Base-by-base conservation (phyloP, 1,284 basidiomycete genomes). In the Melanopsichium pennsylvanicum region DNA sequence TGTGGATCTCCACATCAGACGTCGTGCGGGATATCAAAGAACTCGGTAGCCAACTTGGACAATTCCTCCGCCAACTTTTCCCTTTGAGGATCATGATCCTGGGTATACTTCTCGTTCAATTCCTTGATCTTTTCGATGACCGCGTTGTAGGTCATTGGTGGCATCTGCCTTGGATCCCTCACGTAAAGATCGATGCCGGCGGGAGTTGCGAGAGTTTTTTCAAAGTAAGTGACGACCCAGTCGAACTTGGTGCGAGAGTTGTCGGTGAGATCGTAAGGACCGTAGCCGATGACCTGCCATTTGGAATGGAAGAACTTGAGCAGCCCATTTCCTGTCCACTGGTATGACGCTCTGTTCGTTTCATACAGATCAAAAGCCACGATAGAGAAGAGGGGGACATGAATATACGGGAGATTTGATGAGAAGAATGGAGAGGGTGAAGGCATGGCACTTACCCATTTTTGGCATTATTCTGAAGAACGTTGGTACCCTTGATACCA, bases 231-330 rank as follows among this genome's bases (percentile, higher is more conserved):
- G 11, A 70, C 59, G 26, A 70, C 19, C 61, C 60, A 70, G 38
- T 66, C 61, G 38, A 66, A 60, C 21, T 58, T 47, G 10, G 50
- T 61, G 7, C 50, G 49, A 10, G 46, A 50, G 1, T 50, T 48
- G n/a, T 69, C 60, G 26, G 37, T 34, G 22, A 63, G 55, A 42
- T 69, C 60, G 66, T 69, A 69, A 7, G 59, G 59, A 3, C 66
- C 66, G 23, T 69, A 70, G 35, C 63, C 63, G 18, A 70, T 66
- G 19, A 70, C 52, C 32, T 70, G 67, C 62, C 67, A 66, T 46
- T 61, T 66, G 18, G 56, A 60, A 36, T 70, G 61, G 57, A 70
- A 70, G 46, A 66, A 46, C 19, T 45, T 49, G 26, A 67, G 59
- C 21, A 70, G 52, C 1, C 61, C 63, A 41, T 62, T 58, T 34